phyloP scores from a whole-genome alignment of 2,329 filamentous ascomycete genomes.

The Pleochaeta shiraiana region DNA sequence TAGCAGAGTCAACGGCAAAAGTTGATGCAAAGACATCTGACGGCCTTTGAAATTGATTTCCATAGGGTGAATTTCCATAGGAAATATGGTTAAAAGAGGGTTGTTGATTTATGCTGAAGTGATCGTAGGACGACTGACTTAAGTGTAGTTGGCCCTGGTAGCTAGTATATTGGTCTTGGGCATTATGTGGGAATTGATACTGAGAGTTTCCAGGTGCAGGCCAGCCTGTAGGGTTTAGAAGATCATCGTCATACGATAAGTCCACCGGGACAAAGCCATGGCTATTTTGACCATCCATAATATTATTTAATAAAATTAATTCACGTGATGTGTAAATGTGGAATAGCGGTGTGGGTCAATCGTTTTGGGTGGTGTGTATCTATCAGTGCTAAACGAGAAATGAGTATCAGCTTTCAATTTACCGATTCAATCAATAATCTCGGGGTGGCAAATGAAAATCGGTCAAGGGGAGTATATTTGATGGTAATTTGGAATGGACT shows the following conservation, averaged over 20 bases:
- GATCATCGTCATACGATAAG: conserved; percentile 13
- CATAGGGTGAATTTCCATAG: conserved; percentile 15
- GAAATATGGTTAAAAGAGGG: conserved; percentile 10
- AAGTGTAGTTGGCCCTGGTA: conserved; percentile 1
- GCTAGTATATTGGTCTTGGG: conserved; percentile 10
- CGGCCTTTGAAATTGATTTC: conserved; percentile 11
- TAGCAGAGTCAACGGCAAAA: conserved; percentile 13
- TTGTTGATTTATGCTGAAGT: conserved; percentile 14
- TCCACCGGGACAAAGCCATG: conserved; percentile 14
- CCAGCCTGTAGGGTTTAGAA: conserved; percentile 13
- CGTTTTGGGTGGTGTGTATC: background rate
- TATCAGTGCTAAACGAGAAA: conserved; percentile 13
- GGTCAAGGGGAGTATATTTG: conserved; percentile 3
- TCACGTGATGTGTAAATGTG: conserved; percentile 4
- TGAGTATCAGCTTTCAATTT: conserved; percentile 13
- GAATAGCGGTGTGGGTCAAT: conserved; percentile 3
- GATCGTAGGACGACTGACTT: conserved; percentile 9
- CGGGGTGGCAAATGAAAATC: conserved; percentile 2
- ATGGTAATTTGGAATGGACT: conserved; percentile 1
- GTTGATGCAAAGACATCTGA: conserved; percentile 13
- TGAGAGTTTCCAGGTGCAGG: conserved; percentile 9
- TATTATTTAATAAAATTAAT: background rate
- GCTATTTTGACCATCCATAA: conserved; percentile 15
- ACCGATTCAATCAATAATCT: background rate
- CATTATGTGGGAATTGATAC: conserved; percentile 8